Evolutionary conservation across 106 monocot species (phyloP).

Genomic region (Agapanthus africanus): DNA sequence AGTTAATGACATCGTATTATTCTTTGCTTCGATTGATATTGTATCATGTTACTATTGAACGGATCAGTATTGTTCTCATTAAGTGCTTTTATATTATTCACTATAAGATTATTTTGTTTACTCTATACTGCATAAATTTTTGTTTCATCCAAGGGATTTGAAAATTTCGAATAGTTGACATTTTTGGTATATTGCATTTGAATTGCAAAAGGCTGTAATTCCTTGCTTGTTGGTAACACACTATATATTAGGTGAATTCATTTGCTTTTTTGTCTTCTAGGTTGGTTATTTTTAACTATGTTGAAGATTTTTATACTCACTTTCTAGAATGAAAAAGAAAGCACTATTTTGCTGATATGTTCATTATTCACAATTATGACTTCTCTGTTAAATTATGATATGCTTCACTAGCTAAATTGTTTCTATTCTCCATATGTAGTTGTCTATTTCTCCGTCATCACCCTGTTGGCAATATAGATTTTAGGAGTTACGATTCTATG

Average conservation of each 20-base stretch:
- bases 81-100: not conserved
- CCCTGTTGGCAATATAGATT: not conserved
- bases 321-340: not conserved
- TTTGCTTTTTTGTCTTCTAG: not conserved
- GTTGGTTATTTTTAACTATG: not conserved
- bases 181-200: not conserved
- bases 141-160: not conserved
- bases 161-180: not conserved
- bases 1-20: not conserved
- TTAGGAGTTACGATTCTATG: not conserved
- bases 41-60: not conserved
- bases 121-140: not conserved
- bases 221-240: not conserved
- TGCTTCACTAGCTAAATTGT: not conserved
- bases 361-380: not conserved
- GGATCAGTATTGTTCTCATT: not conserved
- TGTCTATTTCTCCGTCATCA: not conserved
- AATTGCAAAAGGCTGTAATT: not conserved
- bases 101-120: not conserved
- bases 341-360: not conserved
- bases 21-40: not conserved
- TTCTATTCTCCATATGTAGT: not conserved
- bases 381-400: not conserved
- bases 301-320: not conserved
- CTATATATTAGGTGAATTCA: not conserved